A percentile compares a stretch with the other conserved stretches of the same genome.
Evolutionary conservation across 176 grass and related monocot species (phyloP).

Genomic region (Hsuehochloa calcarea): DNA sequence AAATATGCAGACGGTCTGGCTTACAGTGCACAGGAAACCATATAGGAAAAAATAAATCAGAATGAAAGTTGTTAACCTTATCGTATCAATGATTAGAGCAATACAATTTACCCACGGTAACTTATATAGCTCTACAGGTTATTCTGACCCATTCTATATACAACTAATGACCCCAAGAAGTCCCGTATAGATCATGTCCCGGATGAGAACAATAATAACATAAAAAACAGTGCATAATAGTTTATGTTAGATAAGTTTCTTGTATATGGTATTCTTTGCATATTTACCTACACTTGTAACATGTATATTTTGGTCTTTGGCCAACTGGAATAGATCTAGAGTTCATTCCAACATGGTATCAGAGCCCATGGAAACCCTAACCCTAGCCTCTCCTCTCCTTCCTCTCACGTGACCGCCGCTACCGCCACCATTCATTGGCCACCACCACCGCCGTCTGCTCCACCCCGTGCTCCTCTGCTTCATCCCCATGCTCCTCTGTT

Average conservation of each 20-base stretch:
- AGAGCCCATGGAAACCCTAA: too few relatives aligned
- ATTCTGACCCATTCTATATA: background rate
- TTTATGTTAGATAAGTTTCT: background rate
- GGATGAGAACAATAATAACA: background rate
- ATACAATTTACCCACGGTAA: background rate
- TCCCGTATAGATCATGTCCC: background rate
- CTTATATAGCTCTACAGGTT: background rate
- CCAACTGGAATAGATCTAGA: too few relatives aligned
- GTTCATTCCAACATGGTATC: too few relatives aligned
- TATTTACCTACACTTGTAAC: too few relatives aligned
- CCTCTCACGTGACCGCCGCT: too few relatives aligned
- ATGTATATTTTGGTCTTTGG: too few relatives aligned
- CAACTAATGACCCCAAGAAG: background rate
- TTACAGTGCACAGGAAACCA: background rate
- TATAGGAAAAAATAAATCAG: background rate
- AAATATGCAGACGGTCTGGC: background rate
- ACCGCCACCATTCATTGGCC: too few relatives aligned
- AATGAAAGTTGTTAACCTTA: background rate
- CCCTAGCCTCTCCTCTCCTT: too few relatives aligned
- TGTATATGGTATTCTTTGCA: too few relatives aligned
- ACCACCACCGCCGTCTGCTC: too few relatives aligned
- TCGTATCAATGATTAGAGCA: background rate
- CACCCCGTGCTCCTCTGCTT: too few relatives aligned
- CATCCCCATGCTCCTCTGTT: fast-evolving
- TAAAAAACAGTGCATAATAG: background rate